These are phyloP conservation scores for Pythium volutum DNA, from an alignment of 352 stramenopile species.

Conservation along the genomic window DNA sequence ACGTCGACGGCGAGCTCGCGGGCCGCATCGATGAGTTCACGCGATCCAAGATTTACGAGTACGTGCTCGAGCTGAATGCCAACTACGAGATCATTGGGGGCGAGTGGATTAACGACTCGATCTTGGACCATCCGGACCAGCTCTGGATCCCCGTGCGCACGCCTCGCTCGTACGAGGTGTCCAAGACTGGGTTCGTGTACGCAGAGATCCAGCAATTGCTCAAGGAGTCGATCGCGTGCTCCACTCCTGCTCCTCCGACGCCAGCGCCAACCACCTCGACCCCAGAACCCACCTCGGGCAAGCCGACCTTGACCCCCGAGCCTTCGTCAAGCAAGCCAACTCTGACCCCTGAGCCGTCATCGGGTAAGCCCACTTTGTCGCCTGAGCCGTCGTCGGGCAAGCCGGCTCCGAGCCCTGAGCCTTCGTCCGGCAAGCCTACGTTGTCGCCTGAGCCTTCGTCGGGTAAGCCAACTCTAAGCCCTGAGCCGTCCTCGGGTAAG, in stretches of 20 bases:
- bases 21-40: conserved; percentile 4
- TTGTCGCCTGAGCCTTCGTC: neutral
- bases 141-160: conserved; percentile 3
- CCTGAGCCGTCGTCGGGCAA: conserved; percentile 3
- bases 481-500: conserved; percentile 5
- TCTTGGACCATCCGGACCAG: neutral
- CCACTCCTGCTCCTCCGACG: neutral
- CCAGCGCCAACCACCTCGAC: neutral
- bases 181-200: conserved; percentile 7
- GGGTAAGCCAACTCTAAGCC: neutral
- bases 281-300: conserved; percentile 1
- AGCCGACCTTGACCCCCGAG: neutral
- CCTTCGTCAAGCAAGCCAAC: neutral
- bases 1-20: conserved; percentile 1
- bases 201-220: conserved; percentile 12
- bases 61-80: conserved; percentile 13
- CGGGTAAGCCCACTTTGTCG: conserved; percentile 8
- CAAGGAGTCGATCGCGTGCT: conserved; percentile 6
- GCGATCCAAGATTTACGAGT: conserved; percentile 4
- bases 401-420: neutral
- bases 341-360: neutral
- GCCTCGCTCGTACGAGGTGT: conserved; percentile 2
- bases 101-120: conserved; percentile 3
- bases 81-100: conserved; percentile 6
- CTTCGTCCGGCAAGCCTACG: conserved; percentile 5